Base-by-base conservation (phyloP, 2,329 filamentous ascomycete genomes). In the Ophiostoma tasmaniense region DNA sequence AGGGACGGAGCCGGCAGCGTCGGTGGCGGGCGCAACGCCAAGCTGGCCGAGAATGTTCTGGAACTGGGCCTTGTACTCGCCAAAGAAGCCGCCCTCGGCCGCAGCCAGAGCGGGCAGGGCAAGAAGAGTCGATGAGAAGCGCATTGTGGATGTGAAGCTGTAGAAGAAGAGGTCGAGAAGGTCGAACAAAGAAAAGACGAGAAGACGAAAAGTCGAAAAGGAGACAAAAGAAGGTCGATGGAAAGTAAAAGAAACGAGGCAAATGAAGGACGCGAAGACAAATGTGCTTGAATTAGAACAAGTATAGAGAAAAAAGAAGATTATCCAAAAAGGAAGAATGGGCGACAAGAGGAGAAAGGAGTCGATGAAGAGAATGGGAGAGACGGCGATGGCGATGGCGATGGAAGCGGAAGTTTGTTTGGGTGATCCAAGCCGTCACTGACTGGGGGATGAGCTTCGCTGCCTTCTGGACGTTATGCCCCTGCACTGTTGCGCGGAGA, bases 31-130 rank as follows among this genome's bases (percentile, higher is more conserved):
- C 82, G 81, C 77, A 70, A 88, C 77, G 17, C 68, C 68, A 28
- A 71, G 55, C 77, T 87, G 86, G 75, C 87, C 85, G 71, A 90
- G 79, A 74, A 91, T 81, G 76, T 84, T 83, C 74, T 88, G 84
- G 78, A 88, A 85, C 76, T 88, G 85, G 45, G 85, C 86, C 78
- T 85, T 83, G 77, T 87, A 87, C 76, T 87, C 82, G 67, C 82
- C 81, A 70, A 84, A 81, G 66, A 79, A 81, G 73, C 80, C 81
- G 37, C 67, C 70, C 13, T 70, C 83, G 28, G 82, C 82, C 42
- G 79, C 80, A 66, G 80, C 82, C 73, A 89, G 79, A 20, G 86
- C 78, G 73, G 87, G 85, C 76, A 89, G 80, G 65, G 83, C 82
- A 75, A 86, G 78, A 67, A 84, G 75, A 68, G 83, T 73, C 72